phyloP scores from a whole-genome alignment of 306 rosid species.

The Canavalia gladiata region DNA sequence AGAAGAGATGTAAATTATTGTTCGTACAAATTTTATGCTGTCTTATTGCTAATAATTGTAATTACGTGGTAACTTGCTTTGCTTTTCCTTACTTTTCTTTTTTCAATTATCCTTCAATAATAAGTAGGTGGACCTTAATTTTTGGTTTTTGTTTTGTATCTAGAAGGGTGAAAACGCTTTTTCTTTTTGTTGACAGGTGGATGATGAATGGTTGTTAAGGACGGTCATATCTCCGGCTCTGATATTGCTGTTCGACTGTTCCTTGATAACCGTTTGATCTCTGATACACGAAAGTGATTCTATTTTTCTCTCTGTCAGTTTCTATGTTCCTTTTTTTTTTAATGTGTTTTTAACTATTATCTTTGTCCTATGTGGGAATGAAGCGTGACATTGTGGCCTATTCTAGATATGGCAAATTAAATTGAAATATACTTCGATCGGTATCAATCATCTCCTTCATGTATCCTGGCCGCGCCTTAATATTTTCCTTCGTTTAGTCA shows the following conservation, averaged over 20 bases:
- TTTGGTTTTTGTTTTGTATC: neutral
- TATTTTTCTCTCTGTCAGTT: neutral
- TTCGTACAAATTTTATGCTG: neutral
- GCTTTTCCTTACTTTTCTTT: neutral
- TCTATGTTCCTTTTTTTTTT: neutral
- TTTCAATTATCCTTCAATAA: neutral
- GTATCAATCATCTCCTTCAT: neutral
- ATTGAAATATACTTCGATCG: slow-evolving; percentile 17
- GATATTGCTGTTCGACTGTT: neutral
- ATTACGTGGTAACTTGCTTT: neutral
- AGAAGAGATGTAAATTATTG: neutral
- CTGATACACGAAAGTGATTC: slow-evolving; percentile 6
- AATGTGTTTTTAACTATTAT: neutral
- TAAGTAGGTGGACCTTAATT: neutral
- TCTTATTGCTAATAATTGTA: slow-evolving; percentile 17
- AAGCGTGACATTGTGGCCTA: slow-evolving; percentile 20
- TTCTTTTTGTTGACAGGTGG: slow-evolving; percentile 52
- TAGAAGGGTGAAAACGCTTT: neutral
- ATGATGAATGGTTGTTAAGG: slow-evolving; percentile 13
- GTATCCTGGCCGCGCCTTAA: neutral
- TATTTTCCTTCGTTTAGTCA: too few species aligned
- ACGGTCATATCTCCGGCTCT: neutral
- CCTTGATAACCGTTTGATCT: slow-evolving; percentile 36
- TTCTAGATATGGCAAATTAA: neutral
- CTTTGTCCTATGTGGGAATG: slow-evolving; percentile 23